Percentiles rank a stretch among this genome's conserved stretches.
phyloP scores from a whole-genome alignment of 257 asterid genomes.

The Fraxinus pennsylvanica region DNA sequence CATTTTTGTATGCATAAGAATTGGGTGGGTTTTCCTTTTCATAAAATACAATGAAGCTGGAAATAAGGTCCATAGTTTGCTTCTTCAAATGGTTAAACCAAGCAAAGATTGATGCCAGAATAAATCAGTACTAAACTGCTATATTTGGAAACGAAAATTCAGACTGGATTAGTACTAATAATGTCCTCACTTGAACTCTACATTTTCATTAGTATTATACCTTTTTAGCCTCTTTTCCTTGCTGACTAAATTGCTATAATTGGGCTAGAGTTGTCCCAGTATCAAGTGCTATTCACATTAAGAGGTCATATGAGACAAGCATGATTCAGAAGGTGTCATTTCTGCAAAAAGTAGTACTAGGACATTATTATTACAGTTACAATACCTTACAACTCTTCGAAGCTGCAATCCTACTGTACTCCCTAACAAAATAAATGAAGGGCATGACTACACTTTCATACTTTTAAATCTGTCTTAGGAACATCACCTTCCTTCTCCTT shows the following conservation, averaged over 20 bases:
- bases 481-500: not conserved
- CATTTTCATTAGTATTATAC: not conserved
- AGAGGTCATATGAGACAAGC: not conserved
- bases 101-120: not conserved
- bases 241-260: not conserved
- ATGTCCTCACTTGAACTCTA: not conserved
- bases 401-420: not conserved
- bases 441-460: not conserved
- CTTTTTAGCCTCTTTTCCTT: too few species aligned
- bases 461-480: not conserved
- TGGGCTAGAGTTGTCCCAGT: not conserved
- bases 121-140: too few species aligned
- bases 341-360: not conserved
- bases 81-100: not conserved
- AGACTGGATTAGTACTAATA: too few species aligned
- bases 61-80: not conserved
- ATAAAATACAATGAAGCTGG: not conserved
- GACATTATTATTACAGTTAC: not conserved
- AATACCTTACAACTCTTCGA: not conserved
- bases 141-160: too few species aligned
- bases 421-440: not conserved
- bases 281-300: not conserved
- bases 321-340: not conserved
- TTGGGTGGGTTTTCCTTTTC: slow-evolving; percentile 8
- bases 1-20: not conserved